Evolutionary conservation across 306 rosid species (phyloP).

Genomic region (Cucurbita maxima): DNA sequence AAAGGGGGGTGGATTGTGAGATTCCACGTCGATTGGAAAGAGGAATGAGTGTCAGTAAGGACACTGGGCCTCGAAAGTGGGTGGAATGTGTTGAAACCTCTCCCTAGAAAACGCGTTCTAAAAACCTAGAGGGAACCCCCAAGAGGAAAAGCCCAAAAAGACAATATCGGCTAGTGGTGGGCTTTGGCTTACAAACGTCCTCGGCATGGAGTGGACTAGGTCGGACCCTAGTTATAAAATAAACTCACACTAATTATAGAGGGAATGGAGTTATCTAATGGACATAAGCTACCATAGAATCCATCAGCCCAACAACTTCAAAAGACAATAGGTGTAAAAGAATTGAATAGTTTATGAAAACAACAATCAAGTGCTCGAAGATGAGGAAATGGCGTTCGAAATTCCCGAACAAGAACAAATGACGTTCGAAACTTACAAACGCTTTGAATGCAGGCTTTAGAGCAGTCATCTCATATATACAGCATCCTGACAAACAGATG

Average conservation of each 20-base stretch:
- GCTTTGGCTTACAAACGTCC: no score
- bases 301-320: not conserved
- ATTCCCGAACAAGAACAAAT: not conserved
- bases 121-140: no score
- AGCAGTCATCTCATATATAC: constrained; percentile 84
- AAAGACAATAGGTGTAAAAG: no score
- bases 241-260: not conserved
- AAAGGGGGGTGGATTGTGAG: no score
- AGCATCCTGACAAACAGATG: constrained; percentile 57
- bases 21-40: no score
- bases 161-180: no score
- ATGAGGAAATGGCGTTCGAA: not conserved
- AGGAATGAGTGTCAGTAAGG: no score
- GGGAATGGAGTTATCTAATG: not conserved
- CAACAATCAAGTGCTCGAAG: not conserved
- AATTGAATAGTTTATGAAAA: not conserved
- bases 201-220: no score
- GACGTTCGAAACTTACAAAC: constrained; percentile 50
- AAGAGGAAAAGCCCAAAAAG: no score
- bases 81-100: no score
- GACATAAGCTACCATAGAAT: not conserved
- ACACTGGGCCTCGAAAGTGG: no score
- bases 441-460: constrained; percentile 92
- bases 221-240: not conserved
- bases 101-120: no score